phyloP scores from a whole-genome alignment of 1,284 basidiomycete genomes.

The Laetiporus sulphureus region DNA sequence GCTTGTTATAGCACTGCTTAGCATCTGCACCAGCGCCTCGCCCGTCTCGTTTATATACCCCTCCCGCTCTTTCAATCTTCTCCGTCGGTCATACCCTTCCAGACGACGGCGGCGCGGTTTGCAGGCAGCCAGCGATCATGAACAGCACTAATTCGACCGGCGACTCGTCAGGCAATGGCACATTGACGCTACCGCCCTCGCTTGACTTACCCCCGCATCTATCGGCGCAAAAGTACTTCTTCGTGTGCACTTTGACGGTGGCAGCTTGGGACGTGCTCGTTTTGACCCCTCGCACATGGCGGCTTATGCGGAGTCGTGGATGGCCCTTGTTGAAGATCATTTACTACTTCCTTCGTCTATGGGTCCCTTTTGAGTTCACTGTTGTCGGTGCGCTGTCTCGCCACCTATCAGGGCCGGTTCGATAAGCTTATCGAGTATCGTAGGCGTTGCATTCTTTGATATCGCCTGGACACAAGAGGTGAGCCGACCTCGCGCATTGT shows the following conservation, averaged over 20 bases:
- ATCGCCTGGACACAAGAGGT: slow-evolving; percentile 56
- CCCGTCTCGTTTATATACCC: slow-evolving; percentile 4
- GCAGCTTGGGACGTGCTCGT: slow-evolving; percentile 83
- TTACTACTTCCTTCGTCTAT: slow-evolving; percentile 64
- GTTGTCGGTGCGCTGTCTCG: slow-evolving; percentile 50
- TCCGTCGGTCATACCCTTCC: neutral
- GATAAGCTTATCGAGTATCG: slow-evolving; percentile 9
- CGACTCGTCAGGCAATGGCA: slow-evolving; percentile 18
- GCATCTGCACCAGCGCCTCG: neutral
- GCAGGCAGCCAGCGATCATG: neutral
- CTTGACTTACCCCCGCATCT: slow-evolving; percentile 68
- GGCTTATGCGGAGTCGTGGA: slow-evolving; percentile 55
- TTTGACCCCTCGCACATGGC: slow-evolving; percentile 69
- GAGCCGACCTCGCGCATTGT: slow-evolving; percentile 15
- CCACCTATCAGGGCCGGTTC: neutral
- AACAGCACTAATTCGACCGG: slow-evolving; percentile 13
- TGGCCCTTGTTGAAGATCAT: slow-evolving; percentile 74
- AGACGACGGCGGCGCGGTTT: neutral
- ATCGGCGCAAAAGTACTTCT: slow-evolving; percentile 79
- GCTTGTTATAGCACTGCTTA: neutral
- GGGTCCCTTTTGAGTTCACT: slow-evolving; percentile 73
- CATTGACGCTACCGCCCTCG: slow-evolving; percentile 39
- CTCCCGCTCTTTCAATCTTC: neutral
- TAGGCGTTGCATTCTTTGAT: slow-evolving; percentile 77
- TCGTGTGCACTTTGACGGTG: slow-evolving; percentile 79